Evolutionary conservation across 1,284 basidiomycete genomes (phyloP), one percentile per base, ranked within the genome.

Genomic region (Trametes pubescens): DNA sequence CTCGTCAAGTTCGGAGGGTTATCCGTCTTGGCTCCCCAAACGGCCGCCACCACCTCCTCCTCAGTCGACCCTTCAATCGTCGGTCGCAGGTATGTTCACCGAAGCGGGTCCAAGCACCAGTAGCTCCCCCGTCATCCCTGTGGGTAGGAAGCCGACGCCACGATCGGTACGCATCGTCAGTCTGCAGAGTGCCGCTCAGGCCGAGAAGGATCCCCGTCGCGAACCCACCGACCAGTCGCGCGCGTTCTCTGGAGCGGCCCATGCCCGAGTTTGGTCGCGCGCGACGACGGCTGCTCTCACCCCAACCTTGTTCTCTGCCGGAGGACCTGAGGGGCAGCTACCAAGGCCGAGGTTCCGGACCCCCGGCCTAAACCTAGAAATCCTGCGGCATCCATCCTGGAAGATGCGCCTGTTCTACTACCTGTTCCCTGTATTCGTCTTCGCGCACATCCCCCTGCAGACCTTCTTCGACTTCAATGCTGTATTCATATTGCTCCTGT

Each of bases 401-500:
- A 79, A 78, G 69, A 83, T 83, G 66, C 84, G 80, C 65, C 70
- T 90, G 40, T 87, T 88, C 74, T 93, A 86, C 75, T 87, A 84
- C 71, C 70, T 90, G 32, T 88, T 86, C 73, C 90, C 89, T 24
- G 51, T 93, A 37, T 77, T 92, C 68, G 82, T 87, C 5, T 87
- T 93, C 74, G 86, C 84, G 22, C 89, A 92, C 73, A 79, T 94
- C 48, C 86, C 86, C 22, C 74, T 92, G 18, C 92, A 94, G 76
- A 87, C 89, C 1, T 93, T 89, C 72, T 87, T 94, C 74, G 92
- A 94, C 73, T 92, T 93, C 77, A 93, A 93, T 74, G 86, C 87
- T 72, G 88, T 88, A 71, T 94, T 86, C 78, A 86, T 92, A 68
- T 74, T 94, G 70, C 74, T 93, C 59, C 84, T 92, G 92, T 93